Conservation (phyloP, 441 rosid genomes). For the Populus hybrid region DNA sequence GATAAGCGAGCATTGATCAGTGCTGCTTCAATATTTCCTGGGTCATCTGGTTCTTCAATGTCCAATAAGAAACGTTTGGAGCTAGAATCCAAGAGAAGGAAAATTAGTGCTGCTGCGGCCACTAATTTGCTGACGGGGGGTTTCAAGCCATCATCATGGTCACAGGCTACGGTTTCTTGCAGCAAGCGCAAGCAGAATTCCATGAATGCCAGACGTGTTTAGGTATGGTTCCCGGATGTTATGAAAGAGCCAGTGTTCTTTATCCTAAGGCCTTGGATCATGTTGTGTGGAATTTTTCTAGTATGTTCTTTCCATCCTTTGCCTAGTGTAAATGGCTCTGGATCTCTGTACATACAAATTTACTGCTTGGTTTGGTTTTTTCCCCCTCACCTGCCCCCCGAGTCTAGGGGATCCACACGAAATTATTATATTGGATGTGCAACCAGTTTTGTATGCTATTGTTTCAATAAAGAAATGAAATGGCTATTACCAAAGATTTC, state of each 20-base stretch:
- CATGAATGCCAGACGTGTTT: constrained; percentile 34
- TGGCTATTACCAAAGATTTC: not conserved
- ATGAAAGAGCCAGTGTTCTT: not conserved
- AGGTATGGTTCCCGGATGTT: constrained; percentile 14
- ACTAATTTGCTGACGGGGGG: constrained; percentile 55
- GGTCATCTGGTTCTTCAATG: constrained; percentile 35
- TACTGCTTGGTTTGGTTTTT: not conserved
- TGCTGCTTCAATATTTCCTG: constrained; percentile 66
- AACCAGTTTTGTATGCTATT: not conserved
- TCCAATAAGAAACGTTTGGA: constrained; percentile 53
- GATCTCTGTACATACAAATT: not conserved
- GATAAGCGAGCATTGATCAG: constrained; percentile 70
- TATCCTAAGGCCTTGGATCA: not conserved
- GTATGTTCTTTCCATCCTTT: not conserved
- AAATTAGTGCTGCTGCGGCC: constrained; percentile 59
- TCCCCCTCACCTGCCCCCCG: not conserved
- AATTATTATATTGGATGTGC: not conserved
- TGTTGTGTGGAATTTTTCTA: not conserved
- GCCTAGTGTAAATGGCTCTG: not conserved
- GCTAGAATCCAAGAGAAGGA: constrained; percentile 82
- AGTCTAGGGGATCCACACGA: not conserved
- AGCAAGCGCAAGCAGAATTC: constrained; percentile 31
- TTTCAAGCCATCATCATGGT: constrained; percentile 67
- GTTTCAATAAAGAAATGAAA: not conserved
- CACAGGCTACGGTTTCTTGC: constrained; percentile 30